Evolutionary conservation across 2,329 filamentous ascomycete species (phyloP), one percentile per base, ranked within the genome.

Genomic region (Hyphodiscus sp.): DNA sequence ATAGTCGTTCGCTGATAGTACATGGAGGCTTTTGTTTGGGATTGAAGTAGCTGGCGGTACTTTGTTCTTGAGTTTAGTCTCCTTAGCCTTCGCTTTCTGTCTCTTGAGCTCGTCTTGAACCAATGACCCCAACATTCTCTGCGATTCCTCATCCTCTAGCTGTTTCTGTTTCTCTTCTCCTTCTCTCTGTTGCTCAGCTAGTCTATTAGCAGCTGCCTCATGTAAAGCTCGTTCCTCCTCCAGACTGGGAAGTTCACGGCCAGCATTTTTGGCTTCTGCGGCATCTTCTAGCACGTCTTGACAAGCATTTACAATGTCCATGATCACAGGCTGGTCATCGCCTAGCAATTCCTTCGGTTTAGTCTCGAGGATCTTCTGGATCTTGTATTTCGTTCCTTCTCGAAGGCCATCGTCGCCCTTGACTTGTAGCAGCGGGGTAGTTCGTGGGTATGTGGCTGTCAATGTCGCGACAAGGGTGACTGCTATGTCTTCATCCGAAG

Each of bases 371-470:
- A 79, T 80, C 52, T 79, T 82, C 57, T 83, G 79, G 16, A 95
- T 78, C 64, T 86, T 87, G 66, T 83, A 86, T 54, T 81, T 77
- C 1, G 87, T 89, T 50, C 81, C 83, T 62, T 87, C 85, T 44
- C 83, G 83, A 52, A 96, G 74, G 45, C 80, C 76, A 23, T 77
- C 75, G 43, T 83, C 73, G 51, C 83, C 76, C 59, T 87, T 85
- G 45, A 95, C 67, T 4, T 79, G 82, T 15, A 96, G 72, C 11
- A 89, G 73, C 1, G 91, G 91, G 1, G 83, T 74, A 1, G 90
- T 87, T 67, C 89, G 95, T 3, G 92, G 94, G 68, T 97, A 97
- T 0, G 91, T 95, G 7, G 91, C 87, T 9, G 90, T 94, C 60
- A 97, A 75, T 52, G 88, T 85, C 50, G 95, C 89, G 47, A 81